Evolutionary conservation across 768 basidiomycete species (phyloP).

Genomic region (Lanmaoa pseudosensibilis): DNA sequence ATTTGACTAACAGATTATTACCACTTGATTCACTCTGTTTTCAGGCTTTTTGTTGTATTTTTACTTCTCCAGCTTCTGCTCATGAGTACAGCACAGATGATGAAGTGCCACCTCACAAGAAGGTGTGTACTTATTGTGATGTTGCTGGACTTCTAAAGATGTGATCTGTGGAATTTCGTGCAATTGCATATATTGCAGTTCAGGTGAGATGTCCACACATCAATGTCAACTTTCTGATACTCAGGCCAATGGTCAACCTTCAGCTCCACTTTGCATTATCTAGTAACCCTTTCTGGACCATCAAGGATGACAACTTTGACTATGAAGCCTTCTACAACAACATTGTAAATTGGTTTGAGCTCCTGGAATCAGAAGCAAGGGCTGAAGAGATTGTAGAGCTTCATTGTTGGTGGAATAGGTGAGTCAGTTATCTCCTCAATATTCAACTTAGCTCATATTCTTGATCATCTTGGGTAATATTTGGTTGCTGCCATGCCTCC

Average conservation of each 20-base stretch:
- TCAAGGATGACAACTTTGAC: neutral
- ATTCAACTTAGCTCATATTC: neutral
- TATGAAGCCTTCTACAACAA: constrained; percentile 11
- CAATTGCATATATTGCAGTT: constrained; percentile 25
- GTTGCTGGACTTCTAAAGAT: constrained; percentile 8
- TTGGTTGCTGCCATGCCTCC: neutral
- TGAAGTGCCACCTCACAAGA: neutral
- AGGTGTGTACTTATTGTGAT: constrained; percentile 1
- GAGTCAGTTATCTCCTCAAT: neutral
- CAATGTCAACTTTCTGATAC: neutral
- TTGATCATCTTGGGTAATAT: neutral
- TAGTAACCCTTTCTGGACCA: constrained; percentile 1
- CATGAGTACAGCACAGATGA: neutral
- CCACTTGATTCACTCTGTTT: neutral
- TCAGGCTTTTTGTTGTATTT: constrained; percentile 18
- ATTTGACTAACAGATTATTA: neutral
- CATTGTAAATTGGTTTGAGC: constrained; percentile 15
- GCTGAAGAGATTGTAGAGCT: neutral
- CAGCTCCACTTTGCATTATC: constrained; percentile 18
- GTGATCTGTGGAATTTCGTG: constrained; percentile 17
- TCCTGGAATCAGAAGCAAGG: neutral
- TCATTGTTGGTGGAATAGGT: constrained; percentile 10
- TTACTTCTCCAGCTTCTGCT: constrained; percentile 21
- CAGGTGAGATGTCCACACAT: constrained; percentile 15
- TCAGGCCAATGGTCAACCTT: too few species aligned